Evolutionary conservation across 1,284 basidiomycete species (phyloP).

Genomic region (Sphagnurus paluster): DNA sequence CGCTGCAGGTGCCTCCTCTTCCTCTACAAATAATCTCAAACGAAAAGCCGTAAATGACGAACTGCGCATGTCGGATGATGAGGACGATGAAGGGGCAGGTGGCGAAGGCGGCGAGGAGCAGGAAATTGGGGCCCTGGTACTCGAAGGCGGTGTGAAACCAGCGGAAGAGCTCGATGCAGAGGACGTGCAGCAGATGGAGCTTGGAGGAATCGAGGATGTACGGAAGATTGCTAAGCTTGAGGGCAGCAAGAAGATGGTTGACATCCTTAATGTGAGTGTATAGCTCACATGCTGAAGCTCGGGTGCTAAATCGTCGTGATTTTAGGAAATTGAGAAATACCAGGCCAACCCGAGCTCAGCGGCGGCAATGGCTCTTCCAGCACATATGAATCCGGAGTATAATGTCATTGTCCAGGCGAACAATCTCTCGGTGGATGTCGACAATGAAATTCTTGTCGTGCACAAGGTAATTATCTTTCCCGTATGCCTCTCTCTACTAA

Average conservation of each 20-base stretch:
- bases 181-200: conserved; percentile 91
- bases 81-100: conserved; percentile 33
- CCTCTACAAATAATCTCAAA: conserved; percentile 47
- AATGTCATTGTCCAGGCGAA: conserved; percentile 96
- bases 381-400: conserved; percentile 95
- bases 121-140: conserved; percentile 63
- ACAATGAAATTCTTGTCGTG: conserved; percentile 96
- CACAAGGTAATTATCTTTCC: conserved; percentile 74
- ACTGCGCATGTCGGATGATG: conserved; percentile 41
- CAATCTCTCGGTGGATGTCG: conserved; percentile 97
- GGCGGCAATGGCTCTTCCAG: conserved; percentile 75
- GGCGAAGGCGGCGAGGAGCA: conserved; percentile 41
- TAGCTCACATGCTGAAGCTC: not conserved
- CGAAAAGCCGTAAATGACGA: conserved; percentile 60
- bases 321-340: conserved; percentile 89
- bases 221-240: conserved; percentile 88
- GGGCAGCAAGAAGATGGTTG: conserved; percentile 80
- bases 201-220: conserved; percentile 82
- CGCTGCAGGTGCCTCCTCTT: conserved; percentile 29
- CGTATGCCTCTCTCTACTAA: conserved; percentile 34
- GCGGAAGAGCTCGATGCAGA: conserved; percentile 93
- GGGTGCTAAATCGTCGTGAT: not conserved
- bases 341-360: conserved; percentile 74
- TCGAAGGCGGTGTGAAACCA: conserved; percentile 88
- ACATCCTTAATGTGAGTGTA: conserved; percentile 75